Conservation (phyloP, 23 red algal genomes). For the Agarophyton chilense region DNA sequence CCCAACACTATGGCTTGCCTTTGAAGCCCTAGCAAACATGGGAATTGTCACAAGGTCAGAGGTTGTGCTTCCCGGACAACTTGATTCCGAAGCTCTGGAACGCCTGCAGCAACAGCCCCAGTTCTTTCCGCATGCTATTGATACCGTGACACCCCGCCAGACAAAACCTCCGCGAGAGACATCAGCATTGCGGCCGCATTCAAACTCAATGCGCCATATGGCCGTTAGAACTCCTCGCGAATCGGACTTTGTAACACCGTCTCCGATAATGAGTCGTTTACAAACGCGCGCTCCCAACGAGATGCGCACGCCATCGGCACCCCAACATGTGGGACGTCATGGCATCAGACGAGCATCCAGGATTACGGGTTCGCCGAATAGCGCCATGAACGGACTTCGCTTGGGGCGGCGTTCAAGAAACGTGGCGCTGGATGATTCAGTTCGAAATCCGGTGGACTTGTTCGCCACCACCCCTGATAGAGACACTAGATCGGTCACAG, state of each 20-base stretch:
- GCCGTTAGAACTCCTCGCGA: neutral
- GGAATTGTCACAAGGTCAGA: constrained; percentile 58
- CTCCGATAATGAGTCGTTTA: constrained; percentile 20
- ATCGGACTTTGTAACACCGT: constrained; percentile 24
- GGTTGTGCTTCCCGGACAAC: neutral
- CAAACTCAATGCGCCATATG: constrained; percentile 18
- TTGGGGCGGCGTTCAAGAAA: constrained; percentile 21
- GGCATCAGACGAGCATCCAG: constrained; percentile 3
- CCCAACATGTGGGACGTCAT: constrained; percentile 21
- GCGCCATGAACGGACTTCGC: constrained; percentile 15
- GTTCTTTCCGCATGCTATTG: constrained; percentile 21
- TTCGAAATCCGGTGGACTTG: constrained; percentile 52
- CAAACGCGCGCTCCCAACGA: constrained; percentile 21
- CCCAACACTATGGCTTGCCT: constrained; percentile 74
- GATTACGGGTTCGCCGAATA: constrained; percentile 9
- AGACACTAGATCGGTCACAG: neutral
- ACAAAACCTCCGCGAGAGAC: constrained; percentile 14
- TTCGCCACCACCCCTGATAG: constrained; percentile 50
- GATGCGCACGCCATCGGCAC: neutral
- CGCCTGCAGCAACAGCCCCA: constrained; percentile 46
- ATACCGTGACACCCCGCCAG: neutral
- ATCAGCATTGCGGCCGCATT: neutral
- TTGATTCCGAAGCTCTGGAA: constrained; percentile 30
- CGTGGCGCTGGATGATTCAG: constrained; percentile 25
- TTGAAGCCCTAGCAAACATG: constrained; percentile 70